Evolutionary conservation across 1,284 basidiomycete genomes (phyloP), one percentile per base, ranked within the genome.

Genomic region (Amylostereum areolatum): DNA sequence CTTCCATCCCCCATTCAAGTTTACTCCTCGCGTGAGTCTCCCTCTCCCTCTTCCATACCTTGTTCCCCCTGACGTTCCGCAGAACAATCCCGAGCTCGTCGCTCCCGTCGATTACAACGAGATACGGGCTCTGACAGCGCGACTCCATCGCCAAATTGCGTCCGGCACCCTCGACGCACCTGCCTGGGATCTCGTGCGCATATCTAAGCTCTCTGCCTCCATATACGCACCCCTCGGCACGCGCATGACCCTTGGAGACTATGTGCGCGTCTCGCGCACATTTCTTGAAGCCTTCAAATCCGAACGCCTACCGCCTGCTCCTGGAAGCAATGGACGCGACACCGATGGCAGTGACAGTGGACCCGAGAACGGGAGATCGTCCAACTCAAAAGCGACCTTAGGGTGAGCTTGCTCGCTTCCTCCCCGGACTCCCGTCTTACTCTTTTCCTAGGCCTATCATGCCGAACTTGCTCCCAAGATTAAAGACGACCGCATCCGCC

Each of bases 141-240:
- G 68, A 47, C 77, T 92, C 59, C 79, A 85, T 45, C 69, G 77
- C 37, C 72, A 78, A 53, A 89, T 93, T 52, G 80, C 83, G 50
- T 77, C 78, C 28, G 89, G 87, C 2, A 89, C 87, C 0, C 74
- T 91, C 42, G 85, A 91, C 56, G 83, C 89, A 1, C 91, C 90
- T 24, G 85, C 85, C 5, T 93, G 91, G 89, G 76, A 82, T 54
- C 67, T 87, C 25, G 74, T 91, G 36, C 79, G 87, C 37, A 78
- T 76, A 11, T 83, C 85, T 11, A 90, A 90, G 61, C 72, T 87
- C 34, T 86, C 89, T 3, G 74, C 86, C 10, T 69, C 85, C 25
- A 82, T 93, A 32, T 93, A 93, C 59, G 89, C 81, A 1, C 90
- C 90, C 1, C 68, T 92, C 5, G 91, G 90, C 36, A 92, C 91